Evolutionary conservation across 2,329 filamentous ascomycete species (phyloP).

Genomic region (Paecilomyces fulvus): DNA sequence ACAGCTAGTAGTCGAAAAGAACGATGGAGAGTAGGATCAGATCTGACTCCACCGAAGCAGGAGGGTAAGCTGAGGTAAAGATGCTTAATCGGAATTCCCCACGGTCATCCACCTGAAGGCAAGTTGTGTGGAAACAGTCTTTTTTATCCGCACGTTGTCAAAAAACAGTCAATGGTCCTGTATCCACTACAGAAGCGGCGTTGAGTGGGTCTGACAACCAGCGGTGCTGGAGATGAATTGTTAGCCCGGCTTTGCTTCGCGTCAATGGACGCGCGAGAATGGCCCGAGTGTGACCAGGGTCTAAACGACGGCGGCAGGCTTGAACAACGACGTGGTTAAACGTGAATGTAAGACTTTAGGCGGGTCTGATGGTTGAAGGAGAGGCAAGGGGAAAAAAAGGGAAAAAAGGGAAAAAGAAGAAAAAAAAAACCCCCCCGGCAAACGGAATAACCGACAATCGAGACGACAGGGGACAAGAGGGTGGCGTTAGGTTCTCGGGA

Average conservation of each 20-base stretch:
- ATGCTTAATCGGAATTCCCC: slow-evolving; percentile 31
- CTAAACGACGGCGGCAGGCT: neutral
- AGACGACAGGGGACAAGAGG: neutral
- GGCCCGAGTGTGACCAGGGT: neutral
- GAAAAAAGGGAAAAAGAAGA: slow-evolving; percentile 8
- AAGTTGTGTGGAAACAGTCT: slow-evolving; percentile 29
- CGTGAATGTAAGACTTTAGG: neutral
- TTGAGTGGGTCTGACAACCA: slow-evolving; percentile 32
- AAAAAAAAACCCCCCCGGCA: slow-evolving; percentile 8
- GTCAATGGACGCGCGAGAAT: slow-evolving; percentile 19
- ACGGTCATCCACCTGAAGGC: slow-evolving; percentile 32
- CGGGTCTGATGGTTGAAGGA: neutral
- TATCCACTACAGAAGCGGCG: slow-evolving; percentile 27
- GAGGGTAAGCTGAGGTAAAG: slow-evolving; percentile 18
- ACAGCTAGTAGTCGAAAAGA: slow-evolving; percentile 11
- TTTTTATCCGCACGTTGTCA: slow-evolving; percentile 36
- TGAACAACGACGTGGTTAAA: slow-evolving; percentile 1
- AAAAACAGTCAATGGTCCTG: slow-evolving; percentile 26
- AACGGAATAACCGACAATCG: slow-evolving; percentile 6
- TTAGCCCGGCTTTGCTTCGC: slow-evolving; percentile 23
- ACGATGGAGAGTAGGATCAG: slow-evolving; percentile 13
- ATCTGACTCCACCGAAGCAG: slow-evolving; percentile 24
- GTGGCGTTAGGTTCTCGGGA: neutral
- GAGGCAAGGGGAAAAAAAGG: slow-evolving; percentile 12
- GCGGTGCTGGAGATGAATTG: slow-evolving; percentile 15